Evolutionary conservation across 2,329 filamentous ascomycete genomes (phyloP).

Genomic region (Aspergillus floridensis): DNA sequence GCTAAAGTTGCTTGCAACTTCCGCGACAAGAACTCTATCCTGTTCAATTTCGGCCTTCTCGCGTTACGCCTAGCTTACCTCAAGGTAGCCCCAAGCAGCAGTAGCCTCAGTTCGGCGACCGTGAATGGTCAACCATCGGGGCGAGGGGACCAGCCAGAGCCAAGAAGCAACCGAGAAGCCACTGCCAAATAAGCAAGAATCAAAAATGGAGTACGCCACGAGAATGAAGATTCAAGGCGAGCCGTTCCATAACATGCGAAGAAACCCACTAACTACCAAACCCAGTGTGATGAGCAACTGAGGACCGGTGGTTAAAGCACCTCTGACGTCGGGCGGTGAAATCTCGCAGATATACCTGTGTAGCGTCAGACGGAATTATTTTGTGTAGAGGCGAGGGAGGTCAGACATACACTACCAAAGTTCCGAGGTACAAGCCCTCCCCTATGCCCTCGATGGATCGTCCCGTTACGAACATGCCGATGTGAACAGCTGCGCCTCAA

Average conservation of each 20-base stretch:
- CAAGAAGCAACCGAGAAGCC: slow-evolving; percentile 37
- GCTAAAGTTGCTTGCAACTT: slow-evolving; percentile 5
- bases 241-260: slow-evolving; percentile 60
- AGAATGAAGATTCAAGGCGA: slow-evolving; percentile 46
- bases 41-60: slow-evolving; percentile 47
- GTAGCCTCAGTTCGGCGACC: slow-evolving; percentile 49
- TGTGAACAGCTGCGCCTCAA: slow-evolving; percentile 51
- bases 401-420: slow-evolving; percentile 47
- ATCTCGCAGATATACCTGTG: slow-evolving; percentile 58
- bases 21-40: slow-evolving; percentile 3
- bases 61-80: slow-evolving; percentile 47
- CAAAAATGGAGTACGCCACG: slow-evolving; percentile 58
- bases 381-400: not conserved
- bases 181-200: slow-evolving; percentile 46
- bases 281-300: slow-evolving; percentile 54
- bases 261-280: slow-evolving; percentile 53
- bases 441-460: slow-evolving; percentile 58
- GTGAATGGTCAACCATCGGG: slow-evolving; percentile 56
- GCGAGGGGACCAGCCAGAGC: slow-evolving; percentile 54
- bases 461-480: slow-evolving; percentile 56
- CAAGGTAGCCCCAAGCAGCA: slow-evolving; percentile 43
- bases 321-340: slow-evolving; percentile 51
- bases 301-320: slow-evolving; percentile 52
- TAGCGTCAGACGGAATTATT: not conserved
- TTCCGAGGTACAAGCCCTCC: slow-evolving; percentile 58